Evolutionary conservation across 257 asterid species (phyloP), one percentile per base, ranked within the genome.

Genomic region (Gentiana dahurica): DNA sequence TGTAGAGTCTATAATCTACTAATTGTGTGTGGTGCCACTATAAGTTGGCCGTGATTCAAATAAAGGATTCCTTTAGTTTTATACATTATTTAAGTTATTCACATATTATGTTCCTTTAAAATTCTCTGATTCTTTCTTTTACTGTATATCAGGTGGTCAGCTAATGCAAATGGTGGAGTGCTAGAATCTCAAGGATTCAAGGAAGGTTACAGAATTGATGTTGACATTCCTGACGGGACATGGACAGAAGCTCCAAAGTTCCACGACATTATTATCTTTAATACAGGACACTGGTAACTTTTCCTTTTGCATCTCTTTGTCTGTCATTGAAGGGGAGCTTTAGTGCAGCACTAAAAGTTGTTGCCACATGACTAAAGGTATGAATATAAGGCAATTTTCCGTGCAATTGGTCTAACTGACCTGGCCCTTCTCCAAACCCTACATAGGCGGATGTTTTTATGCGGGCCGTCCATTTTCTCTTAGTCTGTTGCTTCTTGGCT

Each of bases 231-330:
- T 8, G 97, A 91, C 3, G 94, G 95, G 66, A 79, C 90, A 11
- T 91, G 98, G 98, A 78, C 61, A 11, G 82, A 83, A 57, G 94
- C 95, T 59, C 90, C 77, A 35, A 67, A 41, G 57, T 85, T 85
- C 73, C 95, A 85, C 12, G 86, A 85, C 68, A 65, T 91, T 72
- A 90, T 91, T 70, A 70, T 91, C 70, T 83, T 91, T 73, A 91
- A 85, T 75, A 91, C 95, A 9, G 98, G 98, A 46, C 98, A 91
- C 75, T 91, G 97, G 97, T 87, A 80, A 73, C 56, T 57, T 49
- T 13, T 55, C 62, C 59, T 38, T 6, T 51, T 56, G 36, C 41
- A 41, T 52, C 55, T 57, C 41, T 33, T 32, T 64, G 32, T 50
- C 0, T 38, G 50, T 32, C 38, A 34, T 55, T 49, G 53, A 24